Evolutionary conservation across 2,329 filamentous ascomycete species (phyloP), one percentile per base, ranked within the genome.

Genomic region (Neoascochyta sp.): DNA sequence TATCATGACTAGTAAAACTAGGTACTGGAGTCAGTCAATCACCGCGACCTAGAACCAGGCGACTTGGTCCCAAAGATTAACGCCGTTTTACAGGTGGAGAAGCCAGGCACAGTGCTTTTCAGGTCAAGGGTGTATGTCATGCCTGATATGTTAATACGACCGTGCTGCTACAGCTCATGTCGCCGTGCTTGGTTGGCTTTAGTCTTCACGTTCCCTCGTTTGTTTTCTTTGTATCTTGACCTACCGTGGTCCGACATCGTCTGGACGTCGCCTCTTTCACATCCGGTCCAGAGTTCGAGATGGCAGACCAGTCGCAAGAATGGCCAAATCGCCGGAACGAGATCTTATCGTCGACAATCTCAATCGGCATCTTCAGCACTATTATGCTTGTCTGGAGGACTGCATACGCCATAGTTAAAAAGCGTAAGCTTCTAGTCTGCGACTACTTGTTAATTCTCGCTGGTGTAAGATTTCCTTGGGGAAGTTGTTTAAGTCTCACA

Each of bases 391-490:
- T 40, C 17, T 56, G 52, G 50, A 41, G 51, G 31, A 29, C 53
- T 5, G 26, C 41, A 2, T 50, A 53, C 24, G 44, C 43, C 15
- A 18, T 50, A 3, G 21, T 10, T 13, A 39, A 29, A 14, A 45
- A 42, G 28, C 39, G 49, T 13, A 54, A 47, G 30, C 20, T 49
- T 16, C 18, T 53, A 21, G 11, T 53, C 10, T 49, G 47, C 24
- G 50, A 56, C 22, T 50, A 45, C 24, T 28, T 53, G 12, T 22
- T 54, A 21, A 39, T 50, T 9, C 13, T 51, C 10, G 41, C 51
- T 16, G 34, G 39, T 12, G 49, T 53, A 41, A 30, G 36, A 38
- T 17, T 24, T 21, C 8, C 4, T 9, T 16, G 9, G 16, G 12
- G 16, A 13, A 18, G 21, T 23, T 24, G 20, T n/a, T 24, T 31